Evolutionary conservation across 1,284 basidiomycete species (phyloP).

Genomic region (Trametes pubescens): DNA sequence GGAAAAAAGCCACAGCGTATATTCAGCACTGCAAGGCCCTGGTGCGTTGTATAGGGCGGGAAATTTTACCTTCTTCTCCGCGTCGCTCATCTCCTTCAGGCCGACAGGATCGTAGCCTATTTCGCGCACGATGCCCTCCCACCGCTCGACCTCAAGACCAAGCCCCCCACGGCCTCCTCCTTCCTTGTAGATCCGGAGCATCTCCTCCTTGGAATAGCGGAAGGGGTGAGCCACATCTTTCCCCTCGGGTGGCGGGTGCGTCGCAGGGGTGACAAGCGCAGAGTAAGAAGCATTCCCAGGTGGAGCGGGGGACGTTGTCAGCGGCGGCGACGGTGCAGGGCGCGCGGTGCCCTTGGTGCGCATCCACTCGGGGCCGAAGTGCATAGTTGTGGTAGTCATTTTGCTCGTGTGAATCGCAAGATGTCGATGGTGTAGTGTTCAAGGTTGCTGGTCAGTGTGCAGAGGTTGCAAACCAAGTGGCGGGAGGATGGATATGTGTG

Average conservation of each 20-base stretch:
- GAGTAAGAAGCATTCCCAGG: constrained; percentile 79
- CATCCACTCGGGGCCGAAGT: constrained; percentile 92
- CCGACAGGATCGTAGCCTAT: constrained; percentile 76
- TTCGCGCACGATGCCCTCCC: constrained; percentile 87
- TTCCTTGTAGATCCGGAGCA: constrained; percentile 86
- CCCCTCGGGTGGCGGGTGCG: constrained; percentile 57
- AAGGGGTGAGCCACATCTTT: constrained; percentile 79
- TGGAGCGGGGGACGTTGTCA: constrained; percentile 49
- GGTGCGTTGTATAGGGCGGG: constrained; percentile 16
- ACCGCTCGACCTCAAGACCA: constrained; percentile 86
- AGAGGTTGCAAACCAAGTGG: constrained; percentile 28
- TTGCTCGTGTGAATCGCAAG: constrained; percentile 35
- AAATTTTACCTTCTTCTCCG: constrained; percentile 84
- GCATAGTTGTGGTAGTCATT: constrained; percentile 81
- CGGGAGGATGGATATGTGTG: constrained; percentile 32
- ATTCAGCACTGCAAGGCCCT: constrained; percentile 20
- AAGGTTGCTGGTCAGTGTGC: constrained; percentile 28
- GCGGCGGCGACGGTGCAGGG: constrained; percentile 66
- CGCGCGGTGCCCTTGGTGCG: constrained; percentile 70
- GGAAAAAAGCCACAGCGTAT: constrained; percentile 1
- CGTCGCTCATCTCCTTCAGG: constrained; percentile 79
- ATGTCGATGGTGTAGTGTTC: constrained; percentile 22
- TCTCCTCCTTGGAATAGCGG: constrained; percentile 86
- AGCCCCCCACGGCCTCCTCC: constrained; percentile 76
- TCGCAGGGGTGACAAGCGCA: constrained; percentile 71